phyloP scores from a whole-genome alignment of 1,284 basidiomycete species.

The Phylloboletellus chloephorus region DNA sequence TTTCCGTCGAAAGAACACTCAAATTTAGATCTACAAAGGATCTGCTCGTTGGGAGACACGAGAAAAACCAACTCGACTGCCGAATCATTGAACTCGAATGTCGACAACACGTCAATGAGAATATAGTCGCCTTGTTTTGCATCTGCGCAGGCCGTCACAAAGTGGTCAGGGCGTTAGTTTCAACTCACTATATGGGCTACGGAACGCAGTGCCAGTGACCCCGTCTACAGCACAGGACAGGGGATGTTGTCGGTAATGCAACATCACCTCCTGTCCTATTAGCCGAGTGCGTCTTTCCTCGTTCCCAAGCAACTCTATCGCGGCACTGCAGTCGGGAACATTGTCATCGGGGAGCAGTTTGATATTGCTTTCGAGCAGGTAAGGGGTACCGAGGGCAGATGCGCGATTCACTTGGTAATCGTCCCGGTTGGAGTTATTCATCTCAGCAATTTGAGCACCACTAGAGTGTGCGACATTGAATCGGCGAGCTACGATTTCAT shows the following conservation, averaged over 20 bases:
- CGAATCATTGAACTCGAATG: conserved; percentile 22
- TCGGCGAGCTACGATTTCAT: conserved; percentile 14
- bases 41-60: conserved; percentile 39
- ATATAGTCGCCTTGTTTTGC: conserved; percentile 44
- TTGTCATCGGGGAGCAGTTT: conserved; percentile 36
- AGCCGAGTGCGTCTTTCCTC: conserved; percentile 34
- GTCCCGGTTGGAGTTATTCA: conserved; percentile 1
- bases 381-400: conserved; percentile 43
- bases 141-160: conserved; percentile 20
- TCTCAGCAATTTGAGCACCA: not conserved
- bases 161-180: not conserved
- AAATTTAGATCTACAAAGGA: conserved; percentile 35
- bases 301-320: conserved; percentile 38
- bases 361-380: conserved; percentile 54
- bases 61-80: conserved; percentile 41
- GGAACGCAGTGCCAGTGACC: conserved; percentile 43
- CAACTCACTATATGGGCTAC: conserved; percentile 41
- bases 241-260: conserved; percentile 42
- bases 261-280: conserved; percentile 33
- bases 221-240: conserved; percentile 55
- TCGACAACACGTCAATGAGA: conserved; percentile 39
- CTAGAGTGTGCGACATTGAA: not conserved
- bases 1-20: conserved; percentile 38
- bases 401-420: conserved; percentile 30
- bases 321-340: conserved; percentile 24